Evolutionary conservation across 164 flowering plant genomes (phyloP).

Genomic region (Stephania japonica): DNA sequence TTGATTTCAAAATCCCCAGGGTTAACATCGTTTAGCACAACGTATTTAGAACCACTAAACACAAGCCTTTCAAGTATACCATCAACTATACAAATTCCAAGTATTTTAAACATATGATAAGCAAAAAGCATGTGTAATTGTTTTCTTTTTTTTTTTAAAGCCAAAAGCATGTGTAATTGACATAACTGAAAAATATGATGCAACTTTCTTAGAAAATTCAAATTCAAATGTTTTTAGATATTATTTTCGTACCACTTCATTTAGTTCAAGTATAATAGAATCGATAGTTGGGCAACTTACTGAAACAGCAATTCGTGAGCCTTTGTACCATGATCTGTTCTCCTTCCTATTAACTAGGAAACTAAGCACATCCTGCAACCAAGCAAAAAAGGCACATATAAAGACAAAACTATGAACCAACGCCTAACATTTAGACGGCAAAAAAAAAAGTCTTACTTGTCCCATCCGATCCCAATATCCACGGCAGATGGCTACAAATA

Average conservation of each 20-base stretch:
- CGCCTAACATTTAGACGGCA: not conserved
- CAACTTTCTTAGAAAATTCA: no score
- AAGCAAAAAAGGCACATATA: not conserved
- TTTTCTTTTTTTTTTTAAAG: no score
- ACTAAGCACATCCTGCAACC: slow-evolving; percentile 62
- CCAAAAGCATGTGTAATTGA: no score
- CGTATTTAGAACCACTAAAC: no score
- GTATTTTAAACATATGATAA: no score
- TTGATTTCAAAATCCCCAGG: no score
- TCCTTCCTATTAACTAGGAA: slow-evolving; percentile 87
- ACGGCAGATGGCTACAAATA: slow-evolving; percentile 69
- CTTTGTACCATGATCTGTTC: slow-evolving; percentile 82
- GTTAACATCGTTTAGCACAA: no score
- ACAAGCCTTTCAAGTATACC: no score
- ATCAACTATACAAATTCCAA: no score
- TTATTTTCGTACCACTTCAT: not conserved
- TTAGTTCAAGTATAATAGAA: not conserved
- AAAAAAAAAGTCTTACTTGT: slow-evolving; percentile 40
- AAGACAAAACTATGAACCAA: not conserved
- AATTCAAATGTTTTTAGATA: not conserved
- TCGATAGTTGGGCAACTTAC: slow-evolving; percentile 38
- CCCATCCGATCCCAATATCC: slow-evolving; percentile 95
- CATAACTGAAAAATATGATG: no score
- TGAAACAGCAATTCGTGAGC: slow-evolving; percentile 64
- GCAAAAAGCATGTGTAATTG: no score